Conservation (phyloP, 352 stramenopile species). For the Plasmopara viticola region DNA sequence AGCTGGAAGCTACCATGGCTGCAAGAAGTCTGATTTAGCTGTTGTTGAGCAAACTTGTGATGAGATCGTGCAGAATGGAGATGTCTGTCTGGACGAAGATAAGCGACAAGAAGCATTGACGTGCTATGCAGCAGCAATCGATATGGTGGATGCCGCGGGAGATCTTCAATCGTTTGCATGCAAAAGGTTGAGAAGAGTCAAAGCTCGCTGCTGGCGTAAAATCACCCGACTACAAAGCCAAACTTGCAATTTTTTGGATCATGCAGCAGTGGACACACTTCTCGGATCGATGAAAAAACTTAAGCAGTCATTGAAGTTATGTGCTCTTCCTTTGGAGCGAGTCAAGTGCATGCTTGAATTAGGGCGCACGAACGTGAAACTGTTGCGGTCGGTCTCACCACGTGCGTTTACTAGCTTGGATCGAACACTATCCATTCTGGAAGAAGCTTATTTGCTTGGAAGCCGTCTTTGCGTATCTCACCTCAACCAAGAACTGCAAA, state of each 20-base stretch:
- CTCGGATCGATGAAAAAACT: conserved; percentile 39
- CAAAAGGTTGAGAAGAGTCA: conserved; percentile 11
- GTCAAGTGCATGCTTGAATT: conserved; percentile 47
- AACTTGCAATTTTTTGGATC: conserved; percentile 15
- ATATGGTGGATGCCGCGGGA: conserved; percentile 8
- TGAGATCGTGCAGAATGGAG: conserved; percentile 37
- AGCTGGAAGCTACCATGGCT: conserved; percentile 3
- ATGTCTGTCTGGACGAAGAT: conserved; percentile 23
- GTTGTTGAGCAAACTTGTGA: conserved; percentile 41
- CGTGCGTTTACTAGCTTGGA: conserved; percentile 32
- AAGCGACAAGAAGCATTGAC: conserved; percentile 18
- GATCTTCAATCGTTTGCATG: conserved; percentile 2
- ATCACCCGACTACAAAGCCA: conserved; percentile 30
- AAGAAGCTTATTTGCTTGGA: conserved; percentile 39
- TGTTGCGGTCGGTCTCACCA: conserved; percentile 34
- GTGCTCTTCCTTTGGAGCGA: conserved; percentile 34
- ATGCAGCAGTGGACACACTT: conserved; percentile 28
- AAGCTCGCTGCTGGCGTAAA: conserved; percentile 49
- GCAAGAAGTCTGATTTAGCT: conserved; percentile 19
- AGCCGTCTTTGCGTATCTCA: conserved; percentile 38
- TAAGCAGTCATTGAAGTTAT: conserved; percentile 34
- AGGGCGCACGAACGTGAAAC: conserved; percentile 27
- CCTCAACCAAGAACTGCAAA: conserved; percentile 39
- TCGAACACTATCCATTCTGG: conserved; percentile 28
- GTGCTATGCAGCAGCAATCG: conserved; percentile 21